Conservation (phyloP, 148 eudicot species). For the Rhododendron mucronatum region DNA sequence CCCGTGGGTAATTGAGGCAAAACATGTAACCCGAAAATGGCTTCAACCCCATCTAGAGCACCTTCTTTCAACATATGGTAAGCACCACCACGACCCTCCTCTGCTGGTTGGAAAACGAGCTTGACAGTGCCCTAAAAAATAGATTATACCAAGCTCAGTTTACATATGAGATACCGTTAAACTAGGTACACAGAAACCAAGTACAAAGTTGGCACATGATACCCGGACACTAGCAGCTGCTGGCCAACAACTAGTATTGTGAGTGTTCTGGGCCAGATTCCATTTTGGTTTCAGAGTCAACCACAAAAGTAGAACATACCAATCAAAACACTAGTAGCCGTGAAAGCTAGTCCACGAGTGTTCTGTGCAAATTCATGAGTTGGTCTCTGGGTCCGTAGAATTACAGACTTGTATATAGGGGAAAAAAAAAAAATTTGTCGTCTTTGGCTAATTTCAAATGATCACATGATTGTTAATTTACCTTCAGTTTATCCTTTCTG, state of each 20-base stretch:
- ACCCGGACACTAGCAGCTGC: background rate
- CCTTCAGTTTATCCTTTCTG: slow-evolving; percentile 31
- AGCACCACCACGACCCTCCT: slow-evolving; percentile 43
- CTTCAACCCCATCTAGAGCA: slow-evolving; percentile 29
- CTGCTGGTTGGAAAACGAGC: slow-evolving; percentile 44
- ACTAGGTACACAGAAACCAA: background rate
- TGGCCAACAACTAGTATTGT: background rate
- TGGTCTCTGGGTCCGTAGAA: background rate
- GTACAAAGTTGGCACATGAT: background rate
- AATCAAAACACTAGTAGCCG: background rate
- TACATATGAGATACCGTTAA: background rate
- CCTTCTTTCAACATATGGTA: slow-evolving; percentile 45
- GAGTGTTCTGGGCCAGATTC: background rate
- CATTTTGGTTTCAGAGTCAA: background rate
- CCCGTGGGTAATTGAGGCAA: slow-evolving; percentile 17
- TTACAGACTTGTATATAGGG: background rate
- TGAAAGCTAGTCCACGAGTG: background rate
- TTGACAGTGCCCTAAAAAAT: slow-evolving; percentile 35
- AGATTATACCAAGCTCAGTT: background rate
- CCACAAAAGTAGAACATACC: background rate
- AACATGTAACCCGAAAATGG: slow-evolving; percentile 41
- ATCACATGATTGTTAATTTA: slow-evolving; percentile 11
- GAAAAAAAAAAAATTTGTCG: too few species aligned
- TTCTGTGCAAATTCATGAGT: background rate
- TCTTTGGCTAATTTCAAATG: background rate